Evolutionary conservation across 441 rosid species (phyloP), one percentile per base, ranked within the genome.

Genomic region (Pelargonium australe): DNA sequence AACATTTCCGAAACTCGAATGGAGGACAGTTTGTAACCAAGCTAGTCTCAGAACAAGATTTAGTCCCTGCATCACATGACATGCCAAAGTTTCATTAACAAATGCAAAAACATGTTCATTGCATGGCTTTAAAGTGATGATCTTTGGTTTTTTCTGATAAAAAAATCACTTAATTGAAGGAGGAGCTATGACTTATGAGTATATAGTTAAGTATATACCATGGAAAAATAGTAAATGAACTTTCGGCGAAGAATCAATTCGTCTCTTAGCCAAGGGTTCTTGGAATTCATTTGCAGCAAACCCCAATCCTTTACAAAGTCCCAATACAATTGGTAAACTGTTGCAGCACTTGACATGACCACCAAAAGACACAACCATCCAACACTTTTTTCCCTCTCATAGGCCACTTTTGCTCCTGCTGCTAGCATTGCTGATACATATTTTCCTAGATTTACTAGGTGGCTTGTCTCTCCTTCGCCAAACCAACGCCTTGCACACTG

Each of bases 301-400:
- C 99, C 99, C 99, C 99, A 95, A 66, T 95, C 99, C 82, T 75
- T 89, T 23, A 90, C 98, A 82, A 89, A 95, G 81, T 95, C 99
- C 99, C 99, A 95, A 77, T 95, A 95, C 83, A 95, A 85, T 76
- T 95, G 99, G 82, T 90, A 95, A 41, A 95, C 66, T 67, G 99
- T 92, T 66, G 99, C 98, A 34, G 81, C 72, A 80, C 97, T 95
- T 65, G 97, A 95, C 79, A 90, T 78, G 63, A 84, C 77, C 76
- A 95, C 98, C 40, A 95, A 78, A 66, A 87, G 88, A 63, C 91
- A 88, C 44, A 91, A 82, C 92, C 96, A 87, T 62, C 91, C 96
- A 7, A 69, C 71, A 75, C 79, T 85, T 17, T 70, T 81, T 66
- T 95, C 97, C 70, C 84, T 95, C 79, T 95, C 96, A 47, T 91